phyloP scores from a whole-genome alignment of 192 early-diverging fungal genomes.

The Allomyces javanicus region DNA sequence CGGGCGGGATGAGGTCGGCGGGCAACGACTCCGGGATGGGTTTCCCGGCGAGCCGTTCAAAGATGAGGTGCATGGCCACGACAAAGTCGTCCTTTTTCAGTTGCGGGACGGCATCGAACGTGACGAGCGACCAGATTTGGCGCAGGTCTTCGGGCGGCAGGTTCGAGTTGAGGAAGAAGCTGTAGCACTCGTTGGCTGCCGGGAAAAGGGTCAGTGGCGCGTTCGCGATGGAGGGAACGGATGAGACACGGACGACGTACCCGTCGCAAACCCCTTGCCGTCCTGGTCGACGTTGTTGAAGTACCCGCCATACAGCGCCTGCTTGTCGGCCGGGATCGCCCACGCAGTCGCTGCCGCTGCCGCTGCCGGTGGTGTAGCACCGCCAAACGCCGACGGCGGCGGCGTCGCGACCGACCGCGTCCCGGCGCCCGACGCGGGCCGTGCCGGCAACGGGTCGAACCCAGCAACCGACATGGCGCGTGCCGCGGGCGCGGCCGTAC shows the following conservation, averaged over 20 bases:
- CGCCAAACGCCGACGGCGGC: not conserved
- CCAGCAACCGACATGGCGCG: not conserved
- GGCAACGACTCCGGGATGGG: conserved; percentile 16
- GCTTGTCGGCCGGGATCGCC: not conserved
- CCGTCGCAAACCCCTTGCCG: not conserved
- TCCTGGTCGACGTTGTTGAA: not conserved
- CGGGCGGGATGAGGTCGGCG: conserved; percentile 6
- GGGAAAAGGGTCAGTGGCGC: too few species aligned
- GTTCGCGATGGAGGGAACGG: too few species aligned
- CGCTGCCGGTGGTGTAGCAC: not conserved
- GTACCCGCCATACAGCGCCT: not conserved
- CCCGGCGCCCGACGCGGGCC: not conserved
- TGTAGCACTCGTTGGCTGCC: not conserved
- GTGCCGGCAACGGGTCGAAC: not conserved
- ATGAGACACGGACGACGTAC: not conserved
- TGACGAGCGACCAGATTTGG: not conserved
- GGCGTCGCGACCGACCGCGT: not conserved
- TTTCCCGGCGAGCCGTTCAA: conserved; percentile 18
- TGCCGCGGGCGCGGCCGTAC: not conserved
- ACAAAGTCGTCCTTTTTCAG: conserved; percentile 19
- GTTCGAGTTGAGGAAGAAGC: not conserved
- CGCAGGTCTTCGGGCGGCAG: not conserved
- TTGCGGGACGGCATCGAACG: too few species aligned
- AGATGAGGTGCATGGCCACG: conserved; percentile 23
- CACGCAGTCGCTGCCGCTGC: not conserved